A percentile compares a stretch with the other conserved stretches of the same genome.
These are phyloP conservation scores for Coniosporium apollinis DNA, from an alignment of 495 filamentous ascomycete genomes.

Conservation along the genomic window DNA sequence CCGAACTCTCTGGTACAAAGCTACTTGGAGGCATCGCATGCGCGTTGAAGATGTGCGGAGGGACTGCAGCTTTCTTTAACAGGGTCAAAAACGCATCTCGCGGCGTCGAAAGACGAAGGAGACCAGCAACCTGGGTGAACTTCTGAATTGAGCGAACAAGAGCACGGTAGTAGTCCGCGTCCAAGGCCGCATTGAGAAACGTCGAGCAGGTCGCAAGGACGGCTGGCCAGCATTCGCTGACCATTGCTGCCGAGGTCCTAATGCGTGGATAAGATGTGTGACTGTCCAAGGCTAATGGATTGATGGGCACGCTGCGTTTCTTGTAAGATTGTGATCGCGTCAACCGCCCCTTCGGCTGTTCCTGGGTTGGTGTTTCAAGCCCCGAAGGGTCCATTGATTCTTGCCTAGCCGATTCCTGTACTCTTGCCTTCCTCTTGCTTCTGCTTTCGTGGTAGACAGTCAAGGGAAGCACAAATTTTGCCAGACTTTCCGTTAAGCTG, in stretches of 20 bases:
- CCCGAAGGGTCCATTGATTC: no score
- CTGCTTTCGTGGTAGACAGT: conserved; percentile 52
- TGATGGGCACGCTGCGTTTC: conserved; percentile 47
- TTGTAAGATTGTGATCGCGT: conserved; percentile 23
- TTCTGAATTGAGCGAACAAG: conserved; percentile 92
- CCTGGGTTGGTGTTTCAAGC: background rate
- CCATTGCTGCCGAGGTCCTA: conserved; percentile 57
- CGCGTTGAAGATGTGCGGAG: conserved; percentile 51
- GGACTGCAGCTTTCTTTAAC: conserved; percentile 79
- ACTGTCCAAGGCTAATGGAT: conserved; percentile 55
- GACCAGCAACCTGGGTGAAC: conserved; percentile 83
- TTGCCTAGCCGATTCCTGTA: conserved; percentile 5
- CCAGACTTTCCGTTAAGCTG: conserved; percentile 74
- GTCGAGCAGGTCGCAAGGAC: conserved; percentile 87
- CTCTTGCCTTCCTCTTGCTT: conserved; percentile 25
- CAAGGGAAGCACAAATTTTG: conserved; percentile 79
- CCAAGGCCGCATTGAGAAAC: conserved; percentile 77
- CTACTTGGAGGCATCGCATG: conserved; percentile 32
- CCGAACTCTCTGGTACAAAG: conserved; percentile 29
- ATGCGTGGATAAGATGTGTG: conserved; percentile 57
- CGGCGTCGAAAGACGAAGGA: conserved; percentile 68
- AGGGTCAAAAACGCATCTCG: conserved; percentile 91
- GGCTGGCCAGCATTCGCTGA: conserved; percentile 90
- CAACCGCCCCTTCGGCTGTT: conserved; percentile 1
- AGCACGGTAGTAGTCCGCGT: conserved; percentile 86